These are phyloP conservation scores for Uromyces viciae-fabae DNA, from an alignment of 1,284 basidiomycete genomes.

Conservation along the genomic window DNA sequence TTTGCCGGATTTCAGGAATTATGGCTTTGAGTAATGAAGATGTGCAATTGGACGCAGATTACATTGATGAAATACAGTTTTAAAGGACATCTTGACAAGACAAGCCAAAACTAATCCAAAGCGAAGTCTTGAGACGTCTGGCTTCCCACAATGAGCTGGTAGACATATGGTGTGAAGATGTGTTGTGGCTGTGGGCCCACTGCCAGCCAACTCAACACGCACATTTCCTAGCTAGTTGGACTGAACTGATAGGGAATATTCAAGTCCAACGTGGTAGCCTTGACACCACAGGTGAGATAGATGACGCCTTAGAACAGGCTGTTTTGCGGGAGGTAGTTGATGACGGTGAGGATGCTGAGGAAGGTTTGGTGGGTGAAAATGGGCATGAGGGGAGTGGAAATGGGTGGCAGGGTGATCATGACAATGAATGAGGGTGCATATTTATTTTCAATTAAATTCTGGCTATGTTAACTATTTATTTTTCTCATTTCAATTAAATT, in stretches of 20 bases:
- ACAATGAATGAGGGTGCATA: too few relatives aligned
- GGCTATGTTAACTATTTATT: too few relatives aligned
- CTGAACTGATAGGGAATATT: not conserved
- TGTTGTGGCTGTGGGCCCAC: not conserved
- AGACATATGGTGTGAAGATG: not conserved
- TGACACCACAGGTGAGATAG: not conserved
- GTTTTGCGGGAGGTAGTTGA: not conserved
- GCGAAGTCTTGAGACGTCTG: not conserved
- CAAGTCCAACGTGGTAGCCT: not conserved
- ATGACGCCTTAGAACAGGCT: not conserved
- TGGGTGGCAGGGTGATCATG: too few relatives aligned
- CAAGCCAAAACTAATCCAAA: not conserved
- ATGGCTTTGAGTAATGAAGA: not conserved
- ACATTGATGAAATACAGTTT: not conserved
- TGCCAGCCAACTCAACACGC: not conserved
- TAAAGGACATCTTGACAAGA: not conserved
- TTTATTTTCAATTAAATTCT: too few relatives aligned
- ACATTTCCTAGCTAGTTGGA: not conserved
- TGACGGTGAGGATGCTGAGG: slow-evolving; percentile 1
- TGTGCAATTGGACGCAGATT: not conserved
- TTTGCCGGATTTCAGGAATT: too few relatives aligned
- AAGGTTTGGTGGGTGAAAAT: too few relatives aligned
- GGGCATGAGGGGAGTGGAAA: too few relatives aligned
- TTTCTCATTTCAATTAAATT: too few relatives aligned
- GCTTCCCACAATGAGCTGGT: not conserved